phyloP scores from a whole-genome alignment of 2,329 filamentous ascomycete genomes.

The Cadophora luteo-olivacea region DNA sequence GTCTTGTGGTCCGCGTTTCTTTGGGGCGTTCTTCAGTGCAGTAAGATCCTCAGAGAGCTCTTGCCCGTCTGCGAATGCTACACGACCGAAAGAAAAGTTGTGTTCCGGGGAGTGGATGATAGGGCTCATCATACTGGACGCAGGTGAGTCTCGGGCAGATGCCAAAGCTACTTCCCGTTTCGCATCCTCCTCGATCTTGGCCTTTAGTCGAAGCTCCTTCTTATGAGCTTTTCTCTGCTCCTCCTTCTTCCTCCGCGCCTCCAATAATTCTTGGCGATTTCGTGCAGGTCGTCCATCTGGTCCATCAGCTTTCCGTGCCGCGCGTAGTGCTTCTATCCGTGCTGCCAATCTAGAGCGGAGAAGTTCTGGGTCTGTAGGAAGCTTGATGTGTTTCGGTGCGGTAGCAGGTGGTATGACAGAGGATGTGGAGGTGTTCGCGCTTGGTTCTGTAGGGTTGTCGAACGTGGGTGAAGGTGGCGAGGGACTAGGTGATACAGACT shows the following conservation, averaged over 20 bases:
- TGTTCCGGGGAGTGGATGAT: conserved; percentile 61
- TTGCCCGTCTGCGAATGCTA: conserved; percentile 89
- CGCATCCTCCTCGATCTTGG: conserved; percentile 79
- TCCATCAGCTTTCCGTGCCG: conserved; percentile 85
- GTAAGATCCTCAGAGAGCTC: conserved; percentile 75
- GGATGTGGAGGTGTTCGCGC: conserved; percentile 72
- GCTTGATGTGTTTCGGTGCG: conserved; percentile 69
- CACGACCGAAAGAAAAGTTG: conserved; percentile 87
- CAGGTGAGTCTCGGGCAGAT: conserved; percentile 65
- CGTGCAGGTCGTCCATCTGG: conserved; percentile 81
- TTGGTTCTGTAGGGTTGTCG: conserved; percentile 59
- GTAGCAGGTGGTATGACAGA: conserved; percentile 66
- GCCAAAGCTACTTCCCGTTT: conserved; percentile 67
- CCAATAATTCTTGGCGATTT: conserved; percentile 90
- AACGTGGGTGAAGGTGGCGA: conserved; percentile 66
- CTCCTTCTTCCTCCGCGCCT: conserved; percentile 86
- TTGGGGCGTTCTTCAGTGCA: conserved; percentile 68
- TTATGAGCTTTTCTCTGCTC: conserved; percentile 87
- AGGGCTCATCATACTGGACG: conserved; percentile 60
- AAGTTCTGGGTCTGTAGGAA: conserved; percentile 74
- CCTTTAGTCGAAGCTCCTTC: conserved; percentile 79
- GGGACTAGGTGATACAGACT: conserved; percentile 52
- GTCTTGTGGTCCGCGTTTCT: conserved; percentile 84
- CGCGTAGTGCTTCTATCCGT: conserved; percentile 84
- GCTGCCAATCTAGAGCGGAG: conserved; percentile 81